A percentile compares a stretch with the other conserved stretches of the same genome.
Conservation (phyloP, 495 filamentous ascomycete genomes). For the Penicillium diatomitis region DNA sequence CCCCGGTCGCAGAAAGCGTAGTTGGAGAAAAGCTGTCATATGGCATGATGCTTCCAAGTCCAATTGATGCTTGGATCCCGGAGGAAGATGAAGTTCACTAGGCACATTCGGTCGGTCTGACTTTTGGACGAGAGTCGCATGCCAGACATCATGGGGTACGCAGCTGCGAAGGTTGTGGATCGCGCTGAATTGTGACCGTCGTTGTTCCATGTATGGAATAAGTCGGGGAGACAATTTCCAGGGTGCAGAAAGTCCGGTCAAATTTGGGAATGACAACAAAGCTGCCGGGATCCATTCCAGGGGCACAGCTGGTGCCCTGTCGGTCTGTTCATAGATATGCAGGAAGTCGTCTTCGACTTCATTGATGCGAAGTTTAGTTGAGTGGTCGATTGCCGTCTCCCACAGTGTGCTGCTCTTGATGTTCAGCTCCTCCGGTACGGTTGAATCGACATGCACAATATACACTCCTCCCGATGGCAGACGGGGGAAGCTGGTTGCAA, state of each 20-base stretch:
- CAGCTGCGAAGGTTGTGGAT: slow-evolving; percentile 7
- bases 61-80: slow-evolving; percentile 5
- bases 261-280: too few relatives aligned
- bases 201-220: slow-evolving; percentile 15
- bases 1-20: slow-evolving; percentile 5
- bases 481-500: too few relatives aligned
- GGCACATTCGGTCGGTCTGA: background rate
- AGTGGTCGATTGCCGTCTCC: too few relatives aligned
- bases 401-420: too few relatives aligned
- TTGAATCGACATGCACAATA: slow-evolving; percentile 8
- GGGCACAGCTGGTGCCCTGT: too few relatives aligned
- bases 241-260: too few relatives aligned
- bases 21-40: slow-evolving; percentile 14
- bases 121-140: background rate
- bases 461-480: too few relatives aligned
- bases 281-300: too few relatives aligned
- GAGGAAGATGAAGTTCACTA: background rate
- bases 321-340: too few relatives aligned
- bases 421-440: too few relatives aligned
- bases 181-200: slow-evolving; percentile 2
- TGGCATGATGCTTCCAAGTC: slow-evolving; percentile 9
- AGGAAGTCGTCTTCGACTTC: too few relatives aligned
- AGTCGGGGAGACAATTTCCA: slow-evolving; percentile 12
- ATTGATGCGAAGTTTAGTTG: too few relatives aligned
- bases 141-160: slow-evolving; percentile 2